Evolutionary conservation across 768 basidiomycete genomes (phyloP).

Genomic region (Calocybe indica): DNA sequence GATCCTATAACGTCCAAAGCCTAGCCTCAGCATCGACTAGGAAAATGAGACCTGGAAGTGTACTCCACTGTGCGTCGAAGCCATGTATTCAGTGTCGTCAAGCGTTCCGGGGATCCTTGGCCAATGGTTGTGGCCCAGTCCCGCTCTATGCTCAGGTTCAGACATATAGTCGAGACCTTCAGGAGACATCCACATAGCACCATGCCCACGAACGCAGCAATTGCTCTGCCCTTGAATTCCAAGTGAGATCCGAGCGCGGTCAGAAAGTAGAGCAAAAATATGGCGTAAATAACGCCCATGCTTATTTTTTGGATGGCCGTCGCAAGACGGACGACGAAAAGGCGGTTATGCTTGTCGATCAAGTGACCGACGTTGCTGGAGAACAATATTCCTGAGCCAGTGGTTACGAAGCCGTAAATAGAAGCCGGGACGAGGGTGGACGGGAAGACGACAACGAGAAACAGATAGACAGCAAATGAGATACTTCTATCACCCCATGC

Average conservation of each 20-base stretch:
- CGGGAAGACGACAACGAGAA: constrained; percentile 33
- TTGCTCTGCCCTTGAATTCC: constrained; percentile 8
- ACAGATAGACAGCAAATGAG: too few species aligned
- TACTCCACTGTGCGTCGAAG: constrained; percentile 24
- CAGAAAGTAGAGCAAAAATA: constrained; percentile 16
- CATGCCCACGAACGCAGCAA: constrained; percentile 25
- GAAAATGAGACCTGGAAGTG: too few species aligned
- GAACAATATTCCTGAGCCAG: constrained; percentile 28
- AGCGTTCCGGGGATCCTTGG: constrained; percentile 18
- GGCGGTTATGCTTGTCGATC: constrained; percentile 31
- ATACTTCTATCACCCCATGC: too few species aligned
- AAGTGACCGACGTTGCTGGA: constrained; percentile 34
- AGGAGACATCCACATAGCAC: constrained; percentile 30
- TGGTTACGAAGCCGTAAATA: constrained; percentile 37
- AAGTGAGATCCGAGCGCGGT: constrained; percentile 3
- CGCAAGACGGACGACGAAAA: constrained; percentile 30
- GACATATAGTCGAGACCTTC: constrained; percentile 32
- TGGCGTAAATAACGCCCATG: constrained; percentile 4
- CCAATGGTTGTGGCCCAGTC: constrained; percentile 46
- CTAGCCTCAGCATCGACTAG: too few species aligned
- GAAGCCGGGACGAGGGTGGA: constrained; percentile 41
- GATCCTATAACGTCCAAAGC: constrained; percentile 13
- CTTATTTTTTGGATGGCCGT: constrained; percentile 36
- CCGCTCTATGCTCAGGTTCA: constrained; percentile 40
- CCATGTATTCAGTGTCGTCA: constrained; percentile 39